A percentile compares a stretch with the other conserved stretches of the same genome.
These are phyloP conservation scores for Mycena rosella DNA, from an alignment of 768 basidiomycete genomes.

Conservation along the genomic window DNA sequence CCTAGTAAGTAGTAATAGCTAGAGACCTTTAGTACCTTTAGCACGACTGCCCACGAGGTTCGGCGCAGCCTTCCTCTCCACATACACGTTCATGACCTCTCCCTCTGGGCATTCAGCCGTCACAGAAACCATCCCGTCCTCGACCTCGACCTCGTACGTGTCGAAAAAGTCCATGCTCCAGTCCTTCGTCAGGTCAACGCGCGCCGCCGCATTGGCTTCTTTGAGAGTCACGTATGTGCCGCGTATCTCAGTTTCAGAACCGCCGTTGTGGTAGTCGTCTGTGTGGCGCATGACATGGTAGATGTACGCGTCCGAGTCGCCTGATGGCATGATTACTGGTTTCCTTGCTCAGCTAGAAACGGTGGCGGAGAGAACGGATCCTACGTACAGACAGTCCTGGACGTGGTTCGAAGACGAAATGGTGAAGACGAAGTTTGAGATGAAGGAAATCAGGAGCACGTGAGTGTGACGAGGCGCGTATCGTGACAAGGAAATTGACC, in stretches of 20 bases:
- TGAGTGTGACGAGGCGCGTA: background rate
- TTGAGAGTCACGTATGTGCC: conserved; percentile 2
- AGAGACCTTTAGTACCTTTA: background rate
- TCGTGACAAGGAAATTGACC: no score
- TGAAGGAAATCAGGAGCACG: background rate
- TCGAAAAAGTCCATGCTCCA: background rate
- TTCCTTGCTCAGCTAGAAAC: no score
- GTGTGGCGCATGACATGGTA: conserved; percentile 17
- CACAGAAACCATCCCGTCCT: conserved; percentile 7
- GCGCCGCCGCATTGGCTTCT: conserved; percentile 13
- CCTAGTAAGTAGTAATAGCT: background rate
- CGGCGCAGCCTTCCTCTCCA: conserved; percentile 5
- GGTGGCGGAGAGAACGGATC: no score
- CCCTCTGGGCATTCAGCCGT: conserved; percentile 7
- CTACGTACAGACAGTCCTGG: no score
- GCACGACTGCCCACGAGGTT: background rate
- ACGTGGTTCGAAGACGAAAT: no score
- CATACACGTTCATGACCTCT: conserved; percentile 10
- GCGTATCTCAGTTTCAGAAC: conserved; percentile 8
- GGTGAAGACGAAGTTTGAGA: no score
- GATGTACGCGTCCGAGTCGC: background rate
- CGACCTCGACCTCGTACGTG: background rate
- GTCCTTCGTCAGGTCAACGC: background rate
- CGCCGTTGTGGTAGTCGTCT: background rate
- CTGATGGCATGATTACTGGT: background rate